phyloP scores from a whole-genome alignment of 73 alveolate genomes.

The Symbiodinium natans region DNA sequence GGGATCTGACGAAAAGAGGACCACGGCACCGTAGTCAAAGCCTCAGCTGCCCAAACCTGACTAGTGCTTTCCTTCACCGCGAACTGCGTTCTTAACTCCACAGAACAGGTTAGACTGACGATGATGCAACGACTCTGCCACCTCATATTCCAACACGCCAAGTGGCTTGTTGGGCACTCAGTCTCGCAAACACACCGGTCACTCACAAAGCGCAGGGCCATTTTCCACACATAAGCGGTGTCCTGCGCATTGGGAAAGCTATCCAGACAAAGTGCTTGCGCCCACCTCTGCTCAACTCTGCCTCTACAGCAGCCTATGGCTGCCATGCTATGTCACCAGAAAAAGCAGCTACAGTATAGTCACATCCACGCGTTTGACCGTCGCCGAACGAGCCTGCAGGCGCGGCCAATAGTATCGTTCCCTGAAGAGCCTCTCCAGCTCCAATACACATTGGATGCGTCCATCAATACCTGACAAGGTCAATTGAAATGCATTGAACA shows the following conservation, averaged over 20 bases:
- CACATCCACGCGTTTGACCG: no score
- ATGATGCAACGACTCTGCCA: no score
- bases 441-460: slow-evolving; percentile 67
- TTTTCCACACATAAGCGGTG: background rate
- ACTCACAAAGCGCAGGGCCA: background rate
- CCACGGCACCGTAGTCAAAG: slow-evolving; percentile 82
- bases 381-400: background rate
- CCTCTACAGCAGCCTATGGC: no score
- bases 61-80: background rate
- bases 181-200: slow-evolving; percentile 36
- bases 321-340: no score
- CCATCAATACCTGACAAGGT: slow-evolving; percentile 41
- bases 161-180: slow-evolving; percentile 13
- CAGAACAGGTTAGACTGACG: background rate
- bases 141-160: no score
- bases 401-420: slow-evolving; percentile 59
- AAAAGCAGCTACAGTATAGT: no score
- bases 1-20: background rate
- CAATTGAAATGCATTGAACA: no score
- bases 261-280: no score
- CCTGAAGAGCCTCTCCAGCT: slow-evolving; percentile 58
- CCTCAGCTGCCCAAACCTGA: background rate
- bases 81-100: background rate
- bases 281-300: no score
- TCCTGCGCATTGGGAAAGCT: no score